Evolutionary conservation across 1,139 yeast genomes (phyloP), one percentile per base, ranked within the genome.

Genomic region (Candida sp.): DNA sequence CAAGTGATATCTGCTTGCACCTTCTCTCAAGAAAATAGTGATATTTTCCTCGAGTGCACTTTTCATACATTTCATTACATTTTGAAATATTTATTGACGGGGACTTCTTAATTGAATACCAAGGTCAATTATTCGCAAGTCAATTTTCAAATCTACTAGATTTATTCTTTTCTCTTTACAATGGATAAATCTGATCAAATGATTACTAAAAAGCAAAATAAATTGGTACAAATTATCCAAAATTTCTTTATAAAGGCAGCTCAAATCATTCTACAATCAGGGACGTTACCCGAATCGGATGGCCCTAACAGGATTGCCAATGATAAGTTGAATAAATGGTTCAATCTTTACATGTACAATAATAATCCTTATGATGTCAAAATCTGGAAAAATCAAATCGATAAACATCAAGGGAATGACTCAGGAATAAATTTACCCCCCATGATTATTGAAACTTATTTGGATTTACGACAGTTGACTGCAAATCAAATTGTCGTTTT

Each of bases 401-500:
- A 32, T 12, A 32, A 32, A 32, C 6, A 32, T 12, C 60, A 64
- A 33, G 80, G 77, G 45, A 47, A 75, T 3, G 47, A 66, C 4
- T 49, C 57, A 3, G 34, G 34, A 12, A 12, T 32, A 11, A 32
- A 11, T 6, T 61, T 84, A 21, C 90, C 95, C 3, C 96, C 97
- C 1, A 73, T 93, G 64, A 87, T 91, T 22, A 75, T 93, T 32
- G 99, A 93, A 59, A 84, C 95, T 0, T 87, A 76, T 51, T 70
- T 93, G 43, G 97, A 91, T 60, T 68, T 90, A 43, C 66, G 89
- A 25, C 75, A 72, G 22, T 60, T 91, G 43, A 68, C 79, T 7
- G 63, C 82, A 2, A 77, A 78, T 38, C 90, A 87, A 51, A 72
- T 84, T 9, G 73, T 90, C 38, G 77, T 82, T 39, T 57, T 85